Evolutionary conservation across 139 green algal genomes (phyloP), one percentile per base, ranked within the genome.

Genomic region (Deuterostichococcus epilithicus): DNA sequence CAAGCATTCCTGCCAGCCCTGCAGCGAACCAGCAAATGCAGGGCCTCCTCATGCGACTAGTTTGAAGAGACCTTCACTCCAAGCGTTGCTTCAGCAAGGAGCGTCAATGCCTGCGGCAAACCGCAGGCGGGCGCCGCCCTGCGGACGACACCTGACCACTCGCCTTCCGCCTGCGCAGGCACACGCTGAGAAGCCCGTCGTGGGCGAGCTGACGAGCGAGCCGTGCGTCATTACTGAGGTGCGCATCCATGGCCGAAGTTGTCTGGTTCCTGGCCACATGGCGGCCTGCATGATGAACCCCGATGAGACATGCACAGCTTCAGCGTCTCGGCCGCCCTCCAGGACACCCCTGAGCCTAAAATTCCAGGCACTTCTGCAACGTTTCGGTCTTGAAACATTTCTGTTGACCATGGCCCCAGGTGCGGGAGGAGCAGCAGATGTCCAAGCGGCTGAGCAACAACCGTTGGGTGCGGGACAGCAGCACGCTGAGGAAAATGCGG

Each of bases 191-290:
- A 13, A 63, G 3, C 52, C 52, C 13, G 18, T 63, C 52, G 28
- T 5, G 3, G 52, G 52, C 13, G 52, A 63, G 18, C 52, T 63
- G 10, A n/a, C 52, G 3, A 63, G 28, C 52, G 13, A 63, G 52
- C 52, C 52, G 10, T 63, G 52, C 52, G 70, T 65, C 28, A 63
- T 75, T 18, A 65, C 39, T 20, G 70, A 75, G 70, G 70, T 75
- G 39, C 38, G 25, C 42, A 52, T 39, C 32, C 32, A 44, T 4
- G 25, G 20, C 33, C 23, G 34, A 1, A 33, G 28, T 33, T 70
- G 20, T 1, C n/a, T 36, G 65, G 25, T 70, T 1, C 65, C 20
- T 2, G 20, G 20, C 65, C 28, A 4, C 20, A 23, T 22, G 65
- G 28, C 23, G 25, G 23, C 3, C 23, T 1, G 5, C 5, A 22